Base-by-base conservation (phyloP, 768 basidiomycete species). In the Tylopilus sp. region DNA sequence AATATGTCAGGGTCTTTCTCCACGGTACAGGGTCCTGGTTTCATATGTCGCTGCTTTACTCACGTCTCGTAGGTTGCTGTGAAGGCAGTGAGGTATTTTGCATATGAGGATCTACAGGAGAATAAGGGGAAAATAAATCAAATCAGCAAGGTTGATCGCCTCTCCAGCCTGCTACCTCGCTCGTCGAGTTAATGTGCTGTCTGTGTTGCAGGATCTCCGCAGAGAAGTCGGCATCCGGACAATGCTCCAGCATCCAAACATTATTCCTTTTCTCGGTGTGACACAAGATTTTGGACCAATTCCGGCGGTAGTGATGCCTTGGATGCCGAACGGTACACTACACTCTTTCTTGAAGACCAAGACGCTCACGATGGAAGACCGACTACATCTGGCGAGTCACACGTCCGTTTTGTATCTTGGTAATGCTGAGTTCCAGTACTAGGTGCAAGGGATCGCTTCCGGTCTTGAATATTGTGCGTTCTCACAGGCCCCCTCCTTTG, bases 401-500 rank as follows among this genome's bases (percentile, higher is more conserved):
- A 0, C 2, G 16, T 25, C 7, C 21, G 1, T 6, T 16, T 9
- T n/a, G 30, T 30, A 10, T 2, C n/a, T 37, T 21, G 48, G 29
- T 2, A 13, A 2, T 17, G 22, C 41, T 38, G 11, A 54, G 3
- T 4, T 19, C 19, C 17, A 6, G 8, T n/a, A n/a, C n/a, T n/a
- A 54, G 49, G 7, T 45, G 22, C 43, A 40, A 5, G 34, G 43
- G 11, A 54, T 52, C 6, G 53, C 22, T n/a, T 38, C 49, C 0
- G 43, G 53, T 1, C 16, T 54, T 3, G 36, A 44, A 17, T 54
- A 54, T n/a, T 12, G 49, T 51, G 5, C n/a, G 43, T 45, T 29
- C 14, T 11, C 11, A 5, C 12, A 17, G 26, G 45, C 6, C 4
- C 16, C 33, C 3, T 14, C 33, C 22, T 12, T 17, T 9, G 3